phyloP scores from a whole-genome alignment of 1,139 yeast species.

The Suhomyces taliae region DNA sequence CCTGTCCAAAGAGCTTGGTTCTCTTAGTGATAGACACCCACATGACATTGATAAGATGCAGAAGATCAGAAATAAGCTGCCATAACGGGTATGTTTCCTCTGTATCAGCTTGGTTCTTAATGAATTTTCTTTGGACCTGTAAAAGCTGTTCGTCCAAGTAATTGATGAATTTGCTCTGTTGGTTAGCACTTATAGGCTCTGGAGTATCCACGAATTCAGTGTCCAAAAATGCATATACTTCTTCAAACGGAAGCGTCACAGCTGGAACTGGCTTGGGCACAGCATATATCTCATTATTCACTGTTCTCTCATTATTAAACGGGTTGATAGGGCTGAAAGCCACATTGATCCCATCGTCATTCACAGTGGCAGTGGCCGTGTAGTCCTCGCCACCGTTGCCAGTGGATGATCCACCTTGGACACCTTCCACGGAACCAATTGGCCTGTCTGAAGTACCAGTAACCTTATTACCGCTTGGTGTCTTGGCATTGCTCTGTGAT shows the following conservation, averaged over 20 bases:
- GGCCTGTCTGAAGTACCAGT: too few species aligned
- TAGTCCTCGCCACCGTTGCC: too few species aligned
- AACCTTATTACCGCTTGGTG: too few species aligned
- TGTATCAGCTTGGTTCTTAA: slow-evolving; percentile 55
- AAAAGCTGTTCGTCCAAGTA: slow-evolving; percentile 62
- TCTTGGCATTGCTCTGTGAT: too few species aligned
- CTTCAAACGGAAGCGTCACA: slow-evolving; percentile 33
- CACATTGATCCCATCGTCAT: too few species aligned
- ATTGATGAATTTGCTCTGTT: slow-evolving; percentile 60
- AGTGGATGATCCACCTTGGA: too few species aligned
- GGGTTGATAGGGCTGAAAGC: too few species aligned
- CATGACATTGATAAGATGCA: slow-evolving; percentile 15
- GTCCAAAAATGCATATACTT: slow-evolving; percentile 20
- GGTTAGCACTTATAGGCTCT: slow-evolving; percentile 25
- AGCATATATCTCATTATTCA: too few species aligned
- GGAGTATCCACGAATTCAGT: slow-evolving; percentile 12
- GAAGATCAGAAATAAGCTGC: slow-evolving; percentile 18
- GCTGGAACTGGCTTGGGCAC: not conserved
- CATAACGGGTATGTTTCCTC: slow-evolving; percentile 18
- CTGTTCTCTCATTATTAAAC: too few species aligned
- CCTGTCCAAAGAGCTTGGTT: slow-evolving; percentile 51
- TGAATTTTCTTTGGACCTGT: slow-evolving; percentile 60
- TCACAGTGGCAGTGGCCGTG: too few species aligned
- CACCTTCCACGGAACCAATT: too few species aligned
- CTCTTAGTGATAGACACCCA: slow-evolving; percentile 22